These are phyloP conservation scores for Capniomyces stellatus DNA, from an alignment of 371 early-diverging fungal genomes.

Conservation along the genomic window DNA sequence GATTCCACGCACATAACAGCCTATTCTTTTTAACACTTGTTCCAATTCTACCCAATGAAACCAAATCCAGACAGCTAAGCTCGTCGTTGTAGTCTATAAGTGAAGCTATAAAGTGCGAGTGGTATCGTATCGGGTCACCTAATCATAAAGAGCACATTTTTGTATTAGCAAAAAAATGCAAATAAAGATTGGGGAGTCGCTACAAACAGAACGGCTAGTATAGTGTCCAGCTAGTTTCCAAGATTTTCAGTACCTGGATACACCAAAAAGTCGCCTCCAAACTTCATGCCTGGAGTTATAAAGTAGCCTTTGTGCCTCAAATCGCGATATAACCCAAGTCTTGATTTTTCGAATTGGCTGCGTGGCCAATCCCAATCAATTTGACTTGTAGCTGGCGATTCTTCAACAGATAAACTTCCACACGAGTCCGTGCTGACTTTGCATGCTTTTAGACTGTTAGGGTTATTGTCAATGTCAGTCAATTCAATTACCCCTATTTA, in stretches of 20 bases:
- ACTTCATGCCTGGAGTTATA: slow-evolving; percentile 27
- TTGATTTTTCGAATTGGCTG: slow-evolving; percentile 7
- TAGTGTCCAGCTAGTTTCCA: no score
- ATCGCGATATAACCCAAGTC: slow-evolving; percentile 17
- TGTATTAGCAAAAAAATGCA: not conserved
- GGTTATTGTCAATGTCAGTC: no score
- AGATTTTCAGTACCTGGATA: slow-evolving; percentile 33
- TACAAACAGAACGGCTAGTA: no score
- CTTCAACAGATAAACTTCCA: no score
- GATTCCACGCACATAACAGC: slow-evolving; percentile 20
- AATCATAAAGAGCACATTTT: not conserved
- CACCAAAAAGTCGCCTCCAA: slow-evolving; percentile 31
- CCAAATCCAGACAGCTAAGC: slow-evolving; percentile 14
- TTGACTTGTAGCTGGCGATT: no score
- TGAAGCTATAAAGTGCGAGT: slow-evolving; percentile 22
- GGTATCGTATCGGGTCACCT: slow-evolving; percentile 28
- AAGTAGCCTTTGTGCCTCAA: slow-evolving; percentile 24
- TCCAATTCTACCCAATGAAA: slow-evolving; percentile 21
- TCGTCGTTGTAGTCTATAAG: slow-evolving; percentile 7
- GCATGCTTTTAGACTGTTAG: no score
- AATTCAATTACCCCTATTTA: no score
- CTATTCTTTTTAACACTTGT: slow-evolving; percentile 27
- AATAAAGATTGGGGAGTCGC: no score
- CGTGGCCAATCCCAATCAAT: slow-evolving; percentile 12
- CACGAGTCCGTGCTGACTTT: no score